Percentiles rank a stretch among this genome's conserved stretches.
These are phyloP conservation scores for Phytopythium ostracodes DNA, from an alignment of 352 stramenopile species.

Conservation along the genomic window DNA sequence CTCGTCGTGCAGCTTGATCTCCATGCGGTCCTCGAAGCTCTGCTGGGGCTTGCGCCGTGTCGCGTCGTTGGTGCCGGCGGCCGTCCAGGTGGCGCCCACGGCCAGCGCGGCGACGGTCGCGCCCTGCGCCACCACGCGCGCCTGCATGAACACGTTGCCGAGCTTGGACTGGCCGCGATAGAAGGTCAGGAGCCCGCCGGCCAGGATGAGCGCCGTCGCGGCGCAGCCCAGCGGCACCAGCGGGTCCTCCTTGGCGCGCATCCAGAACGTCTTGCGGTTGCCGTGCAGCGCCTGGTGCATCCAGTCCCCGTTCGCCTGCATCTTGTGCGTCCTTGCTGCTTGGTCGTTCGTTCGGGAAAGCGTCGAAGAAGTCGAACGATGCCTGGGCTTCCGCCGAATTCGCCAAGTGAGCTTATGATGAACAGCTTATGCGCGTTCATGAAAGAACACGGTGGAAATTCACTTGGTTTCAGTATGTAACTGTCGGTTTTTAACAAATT, in stretches of 20 bases:
- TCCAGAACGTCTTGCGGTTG: slow-evolving; percentile 62
- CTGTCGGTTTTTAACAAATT: neutral
- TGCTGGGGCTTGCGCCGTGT: slow-evolving; percentile 6
- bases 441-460: neutral
- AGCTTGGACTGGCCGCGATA: slow-evolving; percentile 68
- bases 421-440: neutral
- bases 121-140: slow-evolving; percentile 64
- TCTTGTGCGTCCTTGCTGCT: neutral
- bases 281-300: slow-evolving; percentile 48
- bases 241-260: slow-evolving; percentile 65
- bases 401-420: neutral
- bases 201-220: slow-evolving; percentile 56
- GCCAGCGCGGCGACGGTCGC: slow-evolving; percentile 66
- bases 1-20: slow-evolving; percentile 50
- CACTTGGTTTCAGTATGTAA: neutral
- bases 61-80: neutral
- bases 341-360: too few species aligned
- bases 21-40: slow-evolving; percentile 67
- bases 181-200: slow-evolving; percentile 70
- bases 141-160: slow-evolving; percentile 83
- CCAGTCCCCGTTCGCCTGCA: slow-evolving; percentile 18
- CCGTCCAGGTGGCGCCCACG: slow-evolving; percentile 19
- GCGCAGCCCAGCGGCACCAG: slow-evolving; percentile 70
- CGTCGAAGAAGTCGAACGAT: neutral
- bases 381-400: slow-evolving; percentile 3